phyloP scores from a whole-genome alignment of 2,329 filamentous ascomycete species.

The Purpureocillium lavendulum region DNA sequence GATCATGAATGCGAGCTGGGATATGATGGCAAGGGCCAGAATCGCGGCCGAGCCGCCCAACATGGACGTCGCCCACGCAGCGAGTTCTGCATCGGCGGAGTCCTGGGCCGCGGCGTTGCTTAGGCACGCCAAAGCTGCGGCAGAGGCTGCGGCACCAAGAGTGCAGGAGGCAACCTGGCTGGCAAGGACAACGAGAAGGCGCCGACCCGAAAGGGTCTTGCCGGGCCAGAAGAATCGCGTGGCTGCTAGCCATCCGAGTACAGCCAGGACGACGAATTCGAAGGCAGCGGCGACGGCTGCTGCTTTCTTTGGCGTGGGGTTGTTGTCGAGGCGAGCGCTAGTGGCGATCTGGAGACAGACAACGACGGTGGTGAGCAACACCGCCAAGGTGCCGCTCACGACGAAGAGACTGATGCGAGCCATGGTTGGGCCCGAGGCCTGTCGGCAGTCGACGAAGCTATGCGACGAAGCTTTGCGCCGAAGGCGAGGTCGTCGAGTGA shows the following conservation, averaged over 20 bases:
- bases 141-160: constrained; percentile 35
- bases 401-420: constrained; percentile 4
- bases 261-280: constrained; percentile 16
- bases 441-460: constrained; percentile 1
- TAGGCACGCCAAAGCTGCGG: constrained; percentile 32
- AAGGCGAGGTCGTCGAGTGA: background rate
- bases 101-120: constrained; percentile 11
- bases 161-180: constrained; percentile 29
- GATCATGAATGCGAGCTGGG: constrained; percentile 41
- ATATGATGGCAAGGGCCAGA: constrained; percentile 34
- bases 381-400: constrained; percentile 8
- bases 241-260: constrained; percentile 23
- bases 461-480: background rate
- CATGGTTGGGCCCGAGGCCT: constrained; percentile 6
- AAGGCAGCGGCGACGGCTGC: constrained; percentile 18
- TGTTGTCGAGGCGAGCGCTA: constrained; percentile 4
- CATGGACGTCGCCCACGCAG: constrained; percentile 19
- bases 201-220: constrained; percentile 14
- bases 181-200: constrained; percentile 16
- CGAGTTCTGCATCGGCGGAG: constrained; percentile 4
- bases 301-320: constrained; percentile 5
- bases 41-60: constrained; percentile 35
- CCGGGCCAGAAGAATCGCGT: constrained; percentile 15
- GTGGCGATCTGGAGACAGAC: constrained; percentile 11
- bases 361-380: constrained; percentile 9